Evolutionary conservation across 169 alveolate genomes (phyloP).

Genomic region (Cryptosporidium viatorum): DNA sequence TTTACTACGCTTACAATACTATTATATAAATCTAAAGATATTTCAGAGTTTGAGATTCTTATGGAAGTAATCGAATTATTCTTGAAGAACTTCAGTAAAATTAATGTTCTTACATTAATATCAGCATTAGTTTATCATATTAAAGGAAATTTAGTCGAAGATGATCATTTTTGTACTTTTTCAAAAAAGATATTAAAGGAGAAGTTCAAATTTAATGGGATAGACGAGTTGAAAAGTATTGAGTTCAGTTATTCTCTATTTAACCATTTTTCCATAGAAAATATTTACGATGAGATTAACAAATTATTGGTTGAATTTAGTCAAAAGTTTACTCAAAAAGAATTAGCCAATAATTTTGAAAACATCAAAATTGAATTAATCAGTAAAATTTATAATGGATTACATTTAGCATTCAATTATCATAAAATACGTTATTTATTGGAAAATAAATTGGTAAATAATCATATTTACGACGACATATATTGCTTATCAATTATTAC

Average conservation of each 20-base stretch:
- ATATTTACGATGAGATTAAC: not conserved
- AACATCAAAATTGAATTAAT: not conserved
- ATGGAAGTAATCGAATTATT: constrained; percentile 8
- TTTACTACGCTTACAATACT: constrained; percentile 19
- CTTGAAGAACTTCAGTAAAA: not conserved
- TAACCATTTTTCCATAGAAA: not conserved
- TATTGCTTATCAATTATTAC: constrained; percentile 15
- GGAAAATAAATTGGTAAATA: not conserved
- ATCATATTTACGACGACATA: constrained; percentile 17
- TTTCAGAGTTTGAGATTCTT: constrained; percentile 17
- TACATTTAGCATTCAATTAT: not conserved
- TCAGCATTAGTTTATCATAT: constrained; percentile 48
- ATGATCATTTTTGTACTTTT: constrained; percentile 2
- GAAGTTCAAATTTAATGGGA: constrained; percentile 10
- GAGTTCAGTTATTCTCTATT: not conserved
- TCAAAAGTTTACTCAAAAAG: not conserved
- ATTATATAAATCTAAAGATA: constrained; percentile 21
- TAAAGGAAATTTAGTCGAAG: constrained; percentile 24
- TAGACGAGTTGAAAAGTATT: constrained; percentile 6
- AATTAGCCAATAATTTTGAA: not conserved
- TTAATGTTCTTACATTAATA: constrained; percentile 8
- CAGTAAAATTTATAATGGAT: constrained; percentile 22
- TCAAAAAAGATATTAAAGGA: constrained; percentile 14
- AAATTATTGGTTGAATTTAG: not conserved
- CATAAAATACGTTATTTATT: not conserved